Conservation (phyloP, 2,329 filamentous ascomycete species). For the Alternaria consortialis region DNA sequence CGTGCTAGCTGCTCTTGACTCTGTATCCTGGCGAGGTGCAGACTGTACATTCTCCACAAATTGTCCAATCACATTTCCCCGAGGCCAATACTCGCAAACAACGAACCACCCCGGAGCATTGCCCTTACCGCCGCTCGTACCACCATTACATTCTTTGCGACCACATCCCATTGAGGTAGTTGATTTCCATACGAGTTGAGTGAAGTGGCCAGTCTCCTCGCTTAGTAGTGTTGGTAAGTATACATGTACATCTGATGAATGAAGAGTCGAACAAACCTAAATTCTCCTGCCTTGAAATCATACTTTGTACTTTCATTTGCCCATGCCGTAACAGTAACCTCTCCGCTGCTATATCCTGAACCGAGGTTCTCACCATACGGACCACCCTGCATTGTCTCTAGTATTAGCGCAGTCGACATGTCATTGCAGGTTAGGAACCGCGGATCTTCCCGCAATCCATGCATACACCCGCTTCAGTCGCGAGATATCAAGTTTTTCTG, state of each 20-base stretch:
- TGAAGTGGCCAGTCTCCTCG: slow-evolving; percentile 54
- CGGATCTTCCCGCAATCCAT: neutral
- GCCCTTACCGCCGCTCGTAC: slow-evolving; percentile 2
- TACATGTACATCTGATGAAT: too few relatives aligned
- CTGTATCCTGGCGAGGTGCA: neutral
- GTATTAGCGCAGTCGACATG: neutral
- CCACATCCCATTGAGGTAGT: slow-evolving; percentile 27
- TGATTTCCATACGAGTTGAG: slow-evolving; percentile 38
- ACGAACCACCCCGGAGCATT: slow-evolving; percentile 26
- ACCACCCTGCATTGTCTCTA: neutral
- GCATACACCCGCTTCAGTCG: neutral
- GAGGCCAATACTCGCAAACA: slow-evolving; percentile 50
- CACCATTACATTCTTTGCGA: slow-evolving; percentile 8
- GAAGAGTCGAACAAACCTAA: neutral
- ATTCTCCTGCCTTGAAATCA: neutral
- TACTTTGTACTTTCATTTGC: too few relatives aligned
- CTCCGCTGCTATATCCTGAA: neutral
- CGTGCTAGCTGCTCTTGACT: neutral
- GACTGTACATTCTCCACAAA: neutral
- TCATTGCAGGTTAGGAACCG: neutral
- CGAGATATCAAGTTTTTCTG: neutral
- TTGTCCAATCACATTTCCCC: slow-evolving; percentile 38
- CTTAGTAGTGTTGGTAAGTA: slow-evolving; percentile 49
- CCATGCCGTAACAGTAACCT: neutral
- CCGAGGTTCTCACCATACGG: neutral